These are phyloP conservation scores for Penicillium hordei DNA, from an alignment of 2,329 filamentous ascomycete species.

Conservation along the genomic window DNA sequence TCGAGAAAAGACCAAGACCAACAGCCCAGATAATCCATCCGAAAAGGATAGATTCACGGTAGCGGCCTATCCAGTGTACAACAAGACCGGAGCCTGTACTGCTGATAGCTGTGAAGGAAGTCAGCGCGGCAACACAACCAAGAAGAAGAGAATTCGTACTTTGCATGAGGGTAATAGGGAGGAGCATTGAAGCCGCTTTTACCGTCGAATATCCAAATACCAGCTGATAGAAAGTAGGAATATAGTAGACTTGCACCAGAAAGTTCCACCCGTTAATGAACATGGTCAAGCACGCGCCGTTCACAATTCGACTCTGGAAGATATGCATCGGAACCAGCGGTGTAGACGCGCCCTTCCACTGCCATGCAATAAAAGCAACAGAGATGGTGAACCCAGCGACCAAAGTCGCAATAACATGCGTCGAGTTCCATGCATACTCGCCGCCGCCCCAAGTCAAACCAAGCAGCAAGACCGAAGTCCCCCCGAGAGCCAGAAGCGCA, in stretches of 20 bases:
- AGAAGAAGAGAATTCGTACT: slow-evolving; percentile 21
- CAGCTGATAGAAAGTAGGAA: slow-evolving; percentile 63
- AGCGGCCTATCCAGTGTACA: slow-evolving; percentile 55
- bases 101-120: slow-evolving; percentile 46
- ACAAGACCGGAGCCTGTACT: slow-evolving; percentile 55
- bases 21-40: slow-evolving; percentile 55
- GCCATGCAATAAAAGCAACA: slow-evolving; percentile 33
- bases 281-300: slow-evolving; percentile 58
- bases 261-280: slow-evolving; percentile 62
- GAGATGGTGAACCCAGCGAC: slow-evolving; percentile 47
- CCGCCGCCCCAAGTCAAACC: slow-evolving; percentile 61
- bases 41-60: slow-evolving; percentile 56
- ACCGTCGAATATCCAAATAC: slow-evolving; percentile 48
- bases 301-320: slow-evolving; percentile 55
- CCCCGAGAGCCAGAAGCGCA: slow-evolving; percentile 47
- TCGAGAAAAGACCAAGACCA: slow-evolving; percentile 55
- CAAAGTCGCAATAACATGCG: slow-evolving; percentile 56
- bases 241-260: slow-evolving; percentile 60
- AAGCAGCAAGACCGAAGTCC: slow-evolving; percentile 50
- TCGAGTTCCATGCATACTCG: slow-evolving; percentile 57
- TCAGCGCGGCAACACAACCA: slow-evolving; percentile 29
- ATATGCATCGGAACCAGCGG: slow-evolving; percentile 48
- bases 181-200: slow-evolving; percentile 51
- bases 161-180: slow-evolving; percentile 53
- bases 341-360: slow-evolving; percentile 34